Percentiles rank a stretch among this genome's conserved stretches.
These are phyloP conservation scores for Zygosaccharomyces kombuchaensis DNA, from an alignment of 805 yeast species.

Conservation along the genomic window DNA sequence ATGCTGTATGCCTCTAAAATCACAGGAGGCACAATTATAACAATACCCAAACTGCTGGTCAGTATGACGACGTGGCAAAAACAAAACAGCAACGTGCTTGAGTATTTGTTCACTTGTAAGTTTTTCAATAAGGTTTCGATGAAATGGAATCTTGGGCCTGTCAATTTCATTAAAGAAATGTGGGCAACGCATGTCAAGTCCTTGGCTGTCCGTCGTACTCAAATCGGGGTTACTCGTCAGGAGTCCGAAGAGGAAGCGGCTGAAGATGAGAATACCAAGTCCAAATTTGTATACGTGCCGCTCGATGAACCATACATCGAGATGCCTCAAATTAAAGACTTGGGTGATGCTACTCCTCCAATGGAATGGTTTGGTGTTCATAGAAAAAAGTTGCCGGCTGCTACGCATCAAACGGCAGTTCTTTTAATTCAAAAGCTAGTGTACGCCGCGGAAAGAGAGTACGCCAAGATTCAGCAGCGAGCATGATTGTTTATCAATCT, in stretches of 20 bases:
- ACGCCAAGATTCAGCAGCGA: slow-evolving; percentile 40
- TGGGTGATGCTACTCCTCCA: slow-evolving; percentile 98
- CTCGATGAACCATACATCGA: slow-evolving; percentile 75
- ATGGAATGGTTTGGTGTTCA: slow-evolving; percentile 97
- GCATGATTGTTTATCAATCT: slow-evolving; percentile 20
- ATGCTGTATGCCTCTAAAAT: slow-evolving; percentile 53
- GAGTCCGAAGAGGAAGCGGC: slow-evolving; percentile 19
- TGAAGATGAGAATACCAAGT: slow-evolving; percentile 33
- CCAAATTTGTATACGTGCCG: slow-evolving; percentile 50
- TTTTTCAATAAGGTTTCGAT: slow-evolving; percentile 90
- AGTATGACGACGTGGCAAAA: slow-evolving; percentile 72
- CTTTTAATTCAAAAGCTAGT: slow-evolving; percentile 70
- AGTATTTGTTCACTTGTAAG: slow-evolving; percentile 62
- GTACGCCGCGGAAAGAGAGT: slow-evolving; percentile 53
- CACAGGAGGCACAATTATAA: slow-evolving; percentile 73
- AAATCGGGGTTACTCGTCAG: slow-evolving; percentile 27
- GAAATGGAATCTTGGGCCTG: slow-evolving; percentile 90
- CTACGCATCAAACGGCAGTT: slow-evolving; percentile 77
- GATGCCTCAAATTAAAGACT: slow-evolving; percentile 82
- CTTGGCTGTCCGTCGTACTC: slow-evolving; percentile 53
- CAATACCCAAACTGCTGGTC: slow-evolving; percentile 70
- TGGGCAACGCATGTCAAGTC: slow-evolving; percentile 81
- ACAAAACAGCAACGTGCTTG: slow-evolving; percentile 48
- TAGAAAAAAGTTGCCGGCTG: slow-evolving; percentile 76
- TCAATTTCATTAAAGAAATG: slow-evolving; percentile 88